Base-by-base conservation (phyloP, 768 basidiomycete genomes). In the Pseudohyphozyma bogoriensis region DNA sequence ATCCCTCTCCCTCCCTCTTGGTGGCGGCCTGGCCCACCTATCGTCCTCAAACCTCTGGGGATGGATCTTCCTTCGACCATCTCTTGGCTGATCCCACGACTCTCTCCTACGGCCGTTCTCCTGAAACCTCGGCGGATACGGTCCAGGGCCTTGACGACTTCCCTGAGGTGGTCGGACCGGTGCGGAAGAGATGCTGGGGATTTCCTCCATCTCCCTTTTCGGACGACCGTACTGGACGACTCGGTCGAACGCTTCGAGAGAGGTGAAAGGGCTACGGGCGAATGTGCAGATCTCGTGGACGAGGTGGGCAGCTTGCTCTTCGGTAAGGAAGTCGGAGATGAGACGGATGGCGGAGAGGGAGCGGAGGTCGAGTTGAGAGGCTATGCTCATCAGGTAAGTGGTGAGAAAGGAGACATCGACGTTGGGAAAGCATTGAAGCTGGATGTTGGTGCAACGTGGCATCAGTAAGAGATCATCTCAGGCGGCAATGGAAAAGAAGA, bases 321-420 rank as follows among this genome's bases (percentile, higher is more conserved):
- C 62, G 16, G 61, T 58, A 22, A 71, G 55, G 42, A 71, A 71
- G 50, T 71, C 70, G 12, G 59, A 51, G 16, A 71, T 46, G 36
- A 71, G 60, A 0, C 70, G 63, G 32, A 68, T 66, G 2, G 67
- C 65, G 33, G 61, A 55, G 1, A 64, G 33, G 5, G 66, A 68
- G 29, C 63, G 63, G n/a, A 71, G 66, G 54, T 71, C 70, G 45
- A 71, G 68, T 58, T 71, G 70, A 8, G 69, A 68, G 15, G 65
- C 60, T 50, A 68, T 66, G 31, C 55, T 62, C 50, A 66, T 42
- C 24, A 64, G 53, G 66, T 70, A 70, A 26, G 62, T 64, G 28
- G 60, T 62, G 4, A 70, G 58, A 55, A 70, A 70, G 22, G 61
- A 51, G 42, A 68, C 45, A 59, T 70, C 69, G 40, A 68, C 68